Conservation (phyloP, 805 yeast species). For the Ogataea populi-albae region DNA sequence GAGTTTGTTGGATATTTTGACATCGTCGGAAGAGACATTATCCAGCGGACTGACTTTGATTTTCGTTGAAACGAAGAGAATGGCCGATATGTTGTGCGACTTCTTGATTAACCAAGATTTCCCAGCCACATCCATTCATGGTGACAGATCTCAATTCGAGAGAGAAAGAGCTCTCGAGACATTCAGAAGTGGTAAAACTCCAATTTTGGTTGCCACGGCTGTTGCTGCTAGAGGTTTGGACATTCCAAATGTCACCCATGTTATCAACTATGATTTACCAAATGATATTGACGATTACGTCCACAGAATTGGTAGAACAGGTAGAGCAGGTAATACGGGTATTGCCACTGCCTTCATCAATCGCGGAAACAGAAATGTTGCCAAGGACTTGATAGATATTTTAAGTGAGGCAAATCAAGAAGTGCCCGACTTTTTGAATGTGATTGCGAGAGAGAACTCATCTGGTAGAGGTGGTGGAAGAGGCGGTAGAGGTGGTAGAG, state of each 20-base stretch:
- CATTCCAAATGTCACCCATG: slow-evolving; percentile 98
- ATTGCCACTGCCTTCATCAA: slow-evolving; percentile 97
- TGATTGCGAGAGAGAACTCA: slow-evolving; percentile 73
- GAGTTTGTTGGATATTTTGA: slow-evolving; percentile 80
- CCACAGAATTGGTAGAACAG: slow-evolving; percentile 99
- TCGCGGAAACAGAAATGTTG: slow-evolving; percentile 89
- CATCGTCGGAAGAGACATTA: slow-evolving; percentile 59
- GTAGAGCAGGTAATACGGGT: slow-evolving; percentile 99
- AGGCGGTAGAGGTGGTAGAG: slow-evolving; percentile 48
- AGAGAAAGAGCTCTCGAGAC: slow-evolving; percentile 96
- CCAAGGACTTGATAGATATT: slow-evolving; percentile 81
- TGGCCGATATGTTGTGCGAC: slow-evolving; percentile 95
- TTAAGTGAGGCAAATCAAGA: slow-evolving; percentile 97
- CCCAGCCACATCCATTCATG: slow-evolving; percentile 98
- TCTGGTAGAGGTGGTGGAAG: slow-evolving; percentile 56
- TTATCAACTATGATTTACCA: slow-evolving; percentile 95
- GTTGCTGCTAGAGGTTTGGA: slow-evolving; percentile 99
- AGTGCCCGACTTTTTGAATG: slow-evolving; percentile 83
- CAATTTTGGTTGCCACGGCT: slow-evolving; percentile 97
- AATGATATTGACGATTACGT: slow-evolving; percentile 97
- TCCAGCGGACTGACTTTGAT: slow-evolving; percentile 79
- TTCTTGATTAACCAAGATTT: slow-evolving; percentile 83
- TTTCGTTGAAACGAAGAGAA: slow-evolving; percentile 97
- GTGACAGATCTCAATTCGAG: slow-evolving; percentile 97
- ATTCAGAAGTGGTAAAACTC: slow-evolving; percentile 89